Base-by-base conservation (phyloP, 2,329 filamentous ascomycete species). In the Cladophialophora chaetospira region DNA sequence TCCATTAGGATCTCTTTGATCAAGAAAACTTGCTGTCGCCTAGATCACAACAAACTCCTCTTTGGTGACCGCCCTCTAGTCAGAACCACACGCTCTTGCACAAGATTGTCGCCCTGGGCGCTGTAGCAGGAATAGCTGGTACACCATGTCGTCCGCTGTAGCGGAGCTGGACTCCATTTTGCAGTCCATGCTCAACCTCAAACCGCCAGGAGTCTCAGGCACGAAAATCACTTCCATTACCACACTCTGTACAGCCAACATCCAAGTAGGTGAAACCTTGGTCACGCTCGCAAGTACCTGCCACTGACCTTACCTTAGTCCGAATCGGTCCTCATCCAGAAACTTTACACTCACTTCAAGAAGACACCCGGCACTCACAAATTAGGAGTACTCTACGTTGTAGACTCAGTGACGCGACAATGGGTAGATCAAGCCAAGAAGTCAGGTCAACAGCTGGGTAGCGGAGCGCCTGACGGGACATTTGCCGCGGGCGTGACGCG, bases 381-480 rank as follows among this genome's bases (percentile, higher is more conserved):
- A 79, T 84, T 99, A 75, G 94, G 94, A 77, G 92, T 97, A 71
- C 87, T 99, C 78, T 99, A 99, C 87, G 92, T 97, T 78, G 90
- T 99, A 92, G 94, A 99, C 83, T 96, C 93, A 81, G 92, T 99
- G 84, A 93, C 92, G 75, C 91, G 94, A 77, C 93, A 95, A 80
- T 99, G 94, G 93, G 86, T 96, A 80, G 93, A 97, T 75, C 89
- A 91, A 77, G 93, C 94, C 70, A 94, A 92, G 77, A 84, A 87
- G 70, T 83, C 88, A 66, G 89, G 89, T 69, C 92, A 97, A 72
- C 77, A 88, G 70, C 84, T 91, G 75, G 89, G 88, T 77, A 86
- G 83, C 74, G 82, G 85, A 74, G 91, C 92, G 65, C 85, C 87
- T 65, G 90, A 96, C 77, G 94, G 94, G 72, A 97, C 92, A 53